Evolutionary conservation across 805 yeast genomes (phyloP).

Genomic region (Torulaspora gathmanii): DNA sequence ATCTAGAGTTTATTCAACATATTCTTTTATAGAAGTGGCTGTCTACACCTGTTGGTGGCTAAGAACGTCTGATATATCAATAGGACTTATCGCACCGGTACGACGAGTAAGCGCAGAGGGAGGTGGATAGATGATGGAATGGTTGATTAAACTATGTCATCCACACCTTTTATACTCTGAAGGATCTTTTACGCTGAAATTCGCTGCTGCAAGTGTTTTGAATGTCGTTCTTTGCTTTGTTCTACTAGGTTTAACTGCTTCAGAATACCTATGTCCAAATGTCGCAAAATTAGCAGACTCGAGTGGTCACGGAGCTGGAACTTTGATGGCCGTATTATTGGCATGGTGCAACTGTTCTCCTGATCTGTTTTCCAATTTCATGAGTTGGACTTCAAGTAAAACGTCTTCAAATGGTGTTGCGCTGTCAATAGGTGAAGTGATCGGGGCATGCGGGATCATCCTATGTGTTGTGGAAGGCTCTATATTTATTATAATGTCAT

Average conservation of each 20-base stretch:
- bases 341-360: slow-evolving; percentile 40
- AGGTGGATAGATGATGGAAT: slow-evolving; percentile 18
- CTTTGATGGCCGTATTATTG: slow-evolving; percentile 30
- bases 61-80: neutral
- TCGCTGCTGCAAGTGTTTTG: slow-evolving; percentile 25
- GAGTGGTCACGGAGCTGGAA: slow-evolving; percentile 20
- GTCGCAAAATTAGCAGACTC: slow-evolving; percentile 33
- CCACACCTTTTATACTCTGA: slow-evolving; percentile 26
- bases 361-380: slow-evolving; percentile 35
- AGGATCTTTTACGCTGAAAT: slow-evolving; percentile 19
- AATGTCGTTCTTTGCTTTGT: slow-evolving; percentile 31
- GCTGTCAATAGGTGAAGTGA: slow-evolving; percentile 35
- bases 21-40: neutral
- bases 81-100: neutral
- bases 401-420: slow-evolving; percentile 24
- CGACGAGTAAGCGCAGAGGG: neutral
- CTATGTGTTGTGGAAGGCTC: slow-evolving; percentile 36
- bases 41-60: neutral
- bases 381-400: slow-evolving; percentile 32
- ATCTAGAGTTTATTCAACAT: slow-evolving; percentile 5
- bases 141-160: slow-evolving; percentile 26
- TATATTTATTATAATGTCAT: slow-evolving; percentile 30
- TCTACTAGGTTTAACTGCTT: slow-evolving; percentile 35
- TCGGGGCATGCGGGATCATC: slow-evolving; percentile 38
- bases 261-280: slow-evolving; percentile 36